phyloP scores from a whole-genome alignment of 257 asterid genomes.

The Lavandula angustifolia region DNA sequence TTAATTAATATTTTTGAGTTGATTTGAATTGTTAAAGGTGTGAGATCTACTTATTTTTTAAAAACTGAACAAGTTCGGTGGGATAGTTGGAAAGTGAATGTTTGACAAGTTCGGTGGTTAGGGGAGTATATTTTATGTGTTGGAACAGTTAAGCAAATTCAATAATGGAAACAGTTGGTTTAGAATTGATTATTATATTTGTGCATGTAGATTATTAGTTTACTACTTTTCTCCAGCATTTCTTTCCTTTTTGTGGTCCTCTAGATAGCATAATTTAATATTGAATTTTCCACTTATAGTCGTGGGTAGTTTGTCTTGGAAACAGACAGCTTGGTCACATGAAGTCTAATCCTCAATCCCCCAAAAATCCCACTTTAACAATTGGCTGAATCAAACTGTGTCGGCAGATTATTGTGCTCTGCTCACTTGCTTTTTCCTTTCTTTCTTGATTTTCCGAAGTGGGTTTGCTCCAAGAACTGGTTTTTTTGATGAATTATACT shows the following conservation, averaged over 20 bases:
- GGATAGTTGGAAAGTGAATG: no score
- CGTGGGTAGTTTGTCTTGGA: conserved; percentile 28
- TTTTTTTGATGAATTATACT: conserved; percentile 8
- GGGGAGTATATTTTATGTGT: no score
- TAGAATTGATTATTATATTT: background rate
- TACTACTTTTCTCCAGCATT: conserved; percentile 20
- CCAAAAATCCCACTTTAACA: conserved; percentile 4
- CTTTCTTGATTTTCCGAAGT: background rate
- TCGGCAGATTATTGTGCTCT: conserved; percentile 23
- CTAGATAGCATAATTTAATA: conserved; percentile 35
- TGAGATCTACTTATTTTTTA: no score
- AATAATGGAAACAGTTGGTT: background rate
- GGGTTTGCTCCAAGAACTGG: conserved; percentile 2
- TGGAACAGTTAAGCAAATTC: background rate
- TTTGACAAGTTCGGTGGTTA: no score
- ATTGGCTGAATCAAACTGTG: conserved; percentile 26
- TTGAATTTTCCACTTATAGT: background rate
- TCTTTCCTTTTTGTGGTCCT: conserved; percentile 34
- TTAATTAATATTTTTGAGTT: no score
- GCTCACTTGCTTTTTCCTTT: background rate
- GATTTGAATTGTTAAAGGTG: no score
- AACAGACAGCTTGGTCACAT: conserved; percentile 33
- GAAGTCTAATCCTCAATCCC: conserved; percentile 34
- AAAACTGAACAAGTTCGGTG: no score
- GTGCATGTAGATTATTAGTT: background rate